phyloP scores from a whole-genome alignment of 2,329 filamentous ascomycete genomes.

The Verticillium dahliae region DNA sequence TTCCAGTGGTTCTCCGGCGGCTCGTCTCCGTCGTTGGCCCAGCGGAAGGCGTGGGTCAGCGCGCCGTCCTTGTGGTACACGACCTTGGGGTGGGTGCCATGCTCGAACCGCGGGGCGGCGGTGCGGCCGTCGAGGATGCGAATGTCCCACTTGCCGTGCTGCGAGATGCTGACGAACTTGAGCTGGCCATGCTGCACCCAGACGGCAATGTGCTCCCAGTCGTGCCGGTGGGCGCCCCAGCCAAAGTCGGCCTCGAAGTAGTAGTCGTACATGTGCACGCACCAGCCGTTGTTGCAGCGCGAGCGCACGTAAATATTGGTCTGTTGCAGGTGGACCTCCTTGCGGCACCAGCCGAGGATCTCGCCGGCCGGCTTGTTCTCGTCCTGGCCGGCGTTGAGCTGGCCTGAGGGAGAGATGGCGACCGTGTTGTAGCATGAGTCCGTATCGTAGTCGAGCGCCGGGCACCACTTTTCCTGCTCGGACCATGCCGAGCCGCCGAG shows the following conservation, averaged over 20 bases:
- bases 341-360: slow-evolving; percentile 21
- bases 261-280: slow-evolving; percentile 35
- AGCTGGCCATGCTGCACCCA: slow-evolving; percentile 16
- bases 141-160: slow-evolving; percentile 20
- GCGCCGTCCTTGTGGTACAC: slow-evolving; percentile 23
- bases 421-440: slow-evolving; percentile 32
- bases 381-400: slow-evolving; percentile 19
- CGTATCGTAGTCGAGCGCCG: slow-evolving; percentile 23
- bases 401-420: slow-evolving; percentile 26
- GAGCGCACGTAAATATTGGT: slow-evolving; percentile 35
- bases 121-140: slow-evolving; percentile 9
- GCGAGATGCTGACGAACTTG: slow-evolving; percentile 18
- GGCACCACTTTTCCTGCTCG: background rate
- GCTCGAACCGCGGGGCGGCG: slow-evolving; percentile 17
- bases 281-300: slow-evolving; percentile 38
- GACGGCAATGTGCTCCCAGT: slow-evolving; percentile 26
- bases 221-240: slow-evolving; percentile 12
- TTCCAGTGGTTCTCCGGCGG: slow-evolving; percentile 18
- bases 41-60: slow-evolving; percentile 20
- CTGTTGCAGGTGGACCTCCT: slow-evolving; percentile 25
- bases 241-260: slow-evolving; percentile 39
- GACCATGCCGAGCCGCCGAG: background rate
- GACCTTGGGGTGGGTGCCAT: slow-evolving; percentile 21
- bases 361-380: background rate
- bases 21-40: slow-evolving; percentile 18